Conservation (phyloP, 1,284 basidiomycete species). For the Microbotryum lychnidis-dioicae region DNA sequence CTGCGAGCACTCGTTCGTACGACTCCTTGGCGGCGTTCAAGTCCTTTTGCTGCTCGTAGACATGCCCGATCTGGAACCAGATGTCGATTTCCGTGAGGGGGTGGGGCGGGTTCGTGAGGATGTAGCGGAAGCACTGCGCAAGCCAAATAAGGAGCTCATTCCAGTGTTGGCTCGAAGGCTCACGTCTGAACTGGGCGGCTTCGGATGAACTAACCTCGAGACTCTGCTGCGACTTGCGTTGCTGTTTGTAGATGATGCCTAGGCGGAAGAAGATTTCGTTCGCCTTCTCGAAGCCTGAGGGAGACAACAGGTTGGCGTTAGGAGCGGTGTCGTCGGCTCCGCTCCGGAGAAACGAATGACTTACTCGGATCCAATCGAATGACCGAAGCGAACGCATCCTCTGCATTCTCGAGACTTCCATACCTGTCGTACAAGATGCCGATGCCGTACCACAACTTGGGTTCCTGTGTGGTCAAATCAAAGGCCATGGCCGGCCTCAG, state of each 20-base stretch:
- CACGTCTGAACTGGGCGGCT: not conserved
- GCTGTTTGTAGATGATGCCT: constrained; percentile 99
- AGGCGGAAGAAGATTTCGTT: constrained; percentile 98
- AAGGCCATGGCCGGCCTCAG: not conserved
- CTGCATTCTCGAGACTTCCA: constrained; percentile 94
- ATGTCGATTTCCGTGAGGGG: constrained; percentile 96
- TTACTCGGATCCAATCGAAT: constrained; percentile 91
- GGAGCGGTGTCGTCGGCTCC: not conserved
- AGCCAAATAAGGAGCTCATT: constrained; percentile 5
- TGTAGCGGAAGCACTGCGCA: constrained; percentile 77
- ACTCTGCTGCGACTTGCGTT: constrained; percentile 79
- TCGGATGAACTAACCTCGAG: constrained; percentile 50
- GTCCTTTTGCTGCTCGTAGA: constrained; percentile 93
- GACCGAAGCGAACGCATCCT: constrained; percentile 95
- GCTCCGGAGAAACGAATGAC: constrained; percentile 20
- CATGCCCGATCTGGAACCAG: constrained; percentile 99
- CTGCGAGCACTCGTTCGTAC: constrained; percentile 88
- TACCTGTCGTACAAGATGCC: constrained; percentile 98
- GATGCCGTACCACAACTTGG: constrained; percentile 98
- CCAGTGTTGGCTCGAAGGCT: not conserved
- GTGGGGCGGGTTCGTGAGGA: constrained; percentile 86
- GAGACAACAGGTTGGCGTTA: constrained; percentile 2
- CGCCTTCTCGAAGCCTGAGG: constrained; percentile 88
- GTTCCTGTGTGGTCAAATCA: constrained; percentile 59
- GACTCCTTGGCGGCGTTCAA: constrained; percentile 85